A percentile compares a stretch with the other conserved stretches of the same genome.
phyloP scores from a whole-genome alignment of 2,329 filamentous ascomycete species.

The Ophiocordyceps camponoti-floridani region DNA sequence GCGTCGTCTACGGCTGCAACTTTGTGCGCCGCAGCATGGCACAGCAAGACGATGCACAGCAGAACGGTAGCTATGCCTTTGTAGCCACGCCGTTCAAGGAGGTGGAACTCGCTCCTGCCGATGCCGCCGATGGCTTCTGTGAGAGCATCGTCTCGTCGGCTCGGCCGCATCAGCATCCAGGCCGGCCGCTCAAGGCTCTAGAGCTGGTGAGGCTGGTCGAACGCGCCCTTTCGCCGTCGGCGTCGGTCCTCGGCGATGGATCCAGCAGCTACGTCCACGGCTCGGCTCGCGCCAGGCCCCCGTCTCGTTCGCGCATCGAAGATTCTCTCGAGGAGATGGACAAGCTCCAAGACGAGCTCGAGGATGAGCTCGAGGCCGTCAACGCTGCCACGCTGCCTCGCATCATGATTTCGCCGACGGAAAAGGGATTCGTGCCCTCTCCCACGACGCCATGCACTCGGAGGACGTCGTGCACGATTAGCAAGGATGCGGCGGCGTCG shows the following conservation, averaged over 20 bases:
- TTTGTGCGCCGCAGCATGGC: slow-evolving; percentile 20
- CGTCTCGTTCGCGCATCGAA: slow-evolving; percentile 33
- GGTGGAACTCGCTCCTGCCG: slow-evolving; percentile 5
- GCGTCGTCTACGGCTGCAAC: slow-evolving; percentile 32
- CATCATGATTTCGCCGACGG: background rate
- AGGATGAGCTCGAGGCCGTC: slow-evolving; percentile 42
- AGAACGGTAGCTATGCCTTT: slow-evolving; percentile 21
- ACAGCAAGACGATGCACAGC: slow-evolving; percentile 4
- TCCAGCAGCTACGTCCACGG: slow-evolving; percentile 16
- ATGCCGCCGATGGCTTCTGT: slow-evolving; percentile 5
- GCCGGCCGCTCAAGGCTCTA: slow-evolving; percentile 10
- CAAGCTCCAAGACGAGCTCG: slow-evolving; percentile 41
- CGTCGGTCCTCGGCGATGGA: slow-evolving; percentile 12
- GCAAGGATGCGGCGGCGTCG: background rate
- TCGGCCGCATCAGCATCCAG: slow-evolving; percentile 9
- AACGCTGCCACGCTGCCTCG: slow-evolving; percentile 16
- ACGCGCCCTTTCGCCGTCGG: slow-evolving; percentile 14
- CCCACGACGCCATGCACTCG: slow-evolving; percentile 3
- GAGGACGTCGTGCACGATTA: background rate
- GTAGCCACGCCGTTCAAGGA: slow-evolving; percentile 25
- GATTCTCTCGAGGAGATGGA: slow-evolving; percentile 47
- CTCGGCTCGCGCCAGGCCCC: slow-evolving; percentile 13
- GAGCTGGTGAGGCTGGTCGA: slow-evolving; percentile 13
- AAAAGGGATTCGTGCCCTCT: slow-evolving; percentile 2
- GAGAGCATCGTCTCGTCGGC: background rate